These are phyloP conservation scores for Mycena alexandri DNA, from an alignment of 768 basidiomycete genomes.

Conservation along the genomic window DNA sequence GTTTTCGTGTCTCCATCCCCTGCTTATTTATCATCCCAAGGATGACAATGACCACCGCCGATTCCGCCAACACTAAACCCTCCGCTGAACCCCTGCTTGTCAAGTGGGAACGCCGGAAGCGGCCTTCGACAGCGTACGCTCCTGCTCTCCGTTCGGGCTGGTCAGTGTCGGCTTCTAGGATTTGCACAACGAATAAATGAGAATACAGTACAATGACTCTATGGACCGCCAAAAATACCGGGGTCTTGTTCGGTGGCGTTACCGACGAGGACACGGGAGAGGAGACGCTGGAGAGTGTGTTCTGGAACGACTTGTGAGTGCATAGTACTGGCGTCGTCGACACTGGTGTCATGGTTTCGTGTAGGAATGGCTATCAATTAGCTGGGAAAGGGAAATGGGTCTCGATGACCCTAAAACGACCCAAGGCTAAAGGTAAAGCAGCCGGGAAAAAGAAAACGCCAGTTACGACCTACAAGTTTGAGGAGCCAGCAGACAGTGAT, in stretches of 20 bases:
- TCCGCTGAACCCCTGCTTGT: conserved; percentile 63
- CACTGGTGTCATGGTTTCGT: not conserved
- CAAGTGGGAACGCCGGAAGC: conserved; percentile 91
- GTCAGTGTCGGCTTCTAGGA: conserved; percentile 7
- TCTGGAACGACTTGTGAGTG: conserved; percentile 88
- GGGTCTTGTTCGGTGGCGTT: conserved; percentile 89
- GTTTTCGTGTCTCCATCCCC: not conserved
- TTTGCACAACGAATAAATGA: not conserved
- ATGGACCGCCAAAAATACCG: conserved; percentile 77
- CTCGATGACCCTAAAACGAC: conserved; percentile 79
- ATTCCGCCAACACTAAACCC: conserved; percentile 47
- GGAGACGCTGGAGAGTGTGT: conserved; percentile 86
- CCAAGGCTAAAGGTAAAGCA: conserved; percentile 65
- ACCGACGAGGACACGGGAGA: conserved; percentile 89
- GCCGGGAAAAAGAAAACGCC: conserved; percentile 59
- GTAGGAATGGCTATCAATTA: conserved; percentile 84
- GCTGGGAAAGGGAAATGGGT: conserved; percentile 83
- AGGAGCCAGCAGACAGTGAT: conserved; percentile 28
- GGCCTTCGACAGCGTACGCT: conserved; percentile 74
- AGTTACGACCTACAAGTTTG: conserved; percentile 21
- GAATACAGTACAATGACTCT: conserved; percentile 75
- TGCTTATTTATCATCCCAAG: conserved; percentile 10
- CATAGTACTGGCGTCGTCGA: not conserved
- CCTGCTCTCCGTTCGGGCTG: conserved; percentile 83
- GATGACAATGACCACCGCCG: conserved; percentile 38